These are phyloP conservation scores for Syzygium jambos DNA, from an alignment of 345 rosid species.

Conservation along the genomic window DNA sequence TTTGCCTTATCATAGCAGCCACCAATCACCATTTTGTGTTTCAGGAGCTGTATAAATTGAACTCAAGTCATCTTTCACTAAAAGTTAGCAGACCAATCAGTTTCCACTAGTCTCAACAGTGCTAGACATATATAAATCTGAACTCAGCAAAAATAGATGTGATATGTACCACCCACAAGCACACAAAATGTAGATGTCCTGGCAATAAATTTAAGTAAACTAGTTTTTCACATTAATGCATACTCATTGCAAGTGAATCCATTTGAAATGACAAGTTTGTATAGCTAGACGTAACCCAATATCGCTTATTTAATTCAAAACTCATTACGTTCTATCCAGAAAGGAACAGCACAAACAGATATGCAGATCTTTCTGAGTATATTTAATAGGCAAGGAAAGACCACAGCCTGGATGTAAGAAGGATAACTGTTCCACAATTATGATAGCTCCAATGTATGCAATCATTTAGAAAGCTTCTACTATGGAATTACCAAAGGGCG, in stretches of 20 bases:
- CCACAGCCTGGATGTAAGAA: not conserved
- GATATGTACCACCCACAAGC: not conserved
- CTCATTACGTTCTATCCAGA: not conserved
- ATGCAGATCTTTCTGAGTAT: not conserved
- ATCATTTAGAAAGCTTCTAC: not conserved
- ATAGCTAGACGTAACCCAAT: not conserved
- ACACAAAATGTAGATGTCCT: not conserved
- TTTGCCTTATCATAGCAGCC: not conserved
- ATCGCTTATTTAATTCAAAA: not conserved
- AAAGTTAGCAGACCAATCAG: not conserved
- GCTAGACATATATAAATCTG: not conserved
- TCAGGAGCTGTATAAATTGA: not conserved
- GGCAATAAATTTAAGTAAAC: not conserved
- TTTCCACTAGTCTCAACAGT: not conserved
- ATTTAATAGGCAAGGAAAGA: not conserved
- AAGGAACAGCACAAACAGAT: not conserved
- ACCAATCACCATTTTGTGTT: not conserved
- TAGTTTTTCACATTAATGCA: not conserved
- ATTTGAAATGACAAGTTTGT: not conserved
- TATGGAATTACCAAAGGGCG: not conserved
- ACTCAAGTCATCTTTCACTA: not conserved
- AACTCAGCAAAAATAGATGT: not conserved
- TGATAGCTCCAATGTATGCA: not conserved
- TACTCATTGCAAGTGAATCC: not conserved
- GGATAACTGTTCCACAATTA: not conserved